phyloP scores from a whole-genome alignment of 495 filamentous ascomycete genomes.

The Barbatosphaeria neglecta region DNA sequence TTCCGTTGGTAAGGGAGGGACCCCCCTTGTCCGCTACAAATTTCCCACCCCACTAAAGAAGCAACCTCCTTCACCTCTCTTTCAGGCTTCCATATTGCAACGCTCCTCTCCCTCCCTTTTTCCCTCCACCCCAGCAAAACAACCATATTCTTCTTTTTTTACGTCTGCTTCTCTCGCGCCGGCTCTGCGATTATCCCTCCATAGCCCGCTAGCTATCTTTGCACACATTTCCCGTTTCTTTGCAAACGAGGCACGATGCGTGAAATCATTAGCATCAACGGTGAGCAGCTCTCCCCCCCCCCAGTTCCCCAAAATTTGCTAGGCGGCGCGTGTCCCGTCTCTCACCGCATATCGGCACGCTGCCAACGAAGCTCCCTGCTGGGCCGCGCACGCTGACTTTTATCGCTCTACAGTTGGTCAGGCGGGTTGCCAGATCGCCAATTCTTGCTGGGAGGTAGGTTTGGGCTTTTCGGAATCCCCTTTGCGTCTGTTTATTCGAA shows the following conservation, averaged over 20 bases:
- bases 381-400: slow-evolving; percentile 20
- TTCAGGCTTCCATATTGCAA: not conserved
- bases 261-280: slow-evolving; percentile 96
- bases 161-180: slow-evolving; percentile 6
- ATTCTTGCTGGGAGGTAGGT: slow-evolving; percentile 99
- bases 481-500: not conserved
- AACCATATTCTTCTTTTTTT: not conserved
- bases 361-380: slow-evolving; percentile 9
- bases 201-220: slow-evolving; percentile 8
- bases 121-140: slow-evolving; percentile 1
- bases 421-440: slow-evolving; percentile 99
- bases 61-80: slow-evolving; percentile 1
- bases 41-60: not conserved
- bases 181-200: slow-evolving; percentile 1
- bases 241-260: slow-evolving; percentile 52
- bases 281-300: slow-evolving; percentile 39
- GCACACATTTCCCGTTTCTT: slow-evolving; percentile 8
- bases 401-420: slow-evolving; percentile 70
- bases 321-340: slow-evolving; percentile 6
- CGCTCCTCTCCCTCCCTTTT: not conserved
- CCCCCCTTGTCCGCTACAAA: not conserved
- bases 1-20: not conserved
- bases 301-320: slow-evolving; percentile 11
- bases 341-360: slow-evolving; percentile 22
- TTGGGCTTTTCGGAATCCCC: slow-evolving; percentile 6